These are phyloP conservation scores for Hypoxylon sp. DNA, from an alignment of 2,329 filamentous ascomycete genomes.

Conservation along the genomic window DNA sequence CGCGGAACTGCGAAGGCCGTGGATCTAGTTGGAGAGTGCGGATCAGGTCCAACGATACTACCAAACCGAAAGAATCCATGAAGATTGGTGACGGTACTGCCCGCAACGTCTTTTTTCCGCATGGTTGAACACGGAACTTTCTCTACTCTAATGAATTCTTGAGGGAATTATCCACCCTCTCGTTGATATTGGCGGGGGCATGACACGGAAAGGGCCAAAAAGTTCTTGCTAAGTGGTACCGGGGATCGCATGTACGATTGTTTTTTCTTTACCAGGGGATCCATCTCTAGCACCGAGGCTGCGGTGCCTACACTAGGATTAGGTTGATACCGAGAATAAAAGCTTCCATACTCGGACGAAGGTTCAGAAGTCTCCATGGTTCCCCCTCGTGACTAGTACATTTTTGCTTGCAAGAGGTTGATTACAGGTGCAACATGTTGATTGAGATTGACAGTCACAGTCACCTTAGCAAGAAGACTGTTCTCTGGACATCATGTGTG, in stretches of 20 bases:
- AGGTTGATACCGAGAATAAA: slow-evolving; percentile 50
- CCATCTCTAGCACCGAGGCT: slow-evolving; percentile 44
- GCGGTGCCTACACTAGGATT: slow-evolving; percentile 50
- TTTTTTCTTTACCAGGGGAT: slow-evolving; percentile 50
- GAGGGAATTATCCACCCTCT: slow-evolving; percentile 35
- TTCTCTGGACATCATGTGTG: not conserved
- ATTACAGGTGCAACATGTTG: not conserved
- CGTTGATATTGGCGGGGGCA: slow-evolving; percentile 45
- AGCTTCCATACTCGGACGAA: slow-evolving; percentile 35
- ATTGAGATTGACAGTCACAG: not conserved
- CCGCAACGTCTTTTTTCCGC: slow-evolving; percentile 20
- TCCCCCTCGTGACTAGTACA: not conserved
- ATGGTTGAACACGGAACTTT: slow-evolving; percentile 27
- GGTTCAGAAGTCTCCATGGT: slow-evolving; percentile 8
- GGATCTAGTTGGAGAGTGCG: slow-evolving; percentile 32
- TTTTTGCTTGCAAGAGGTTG: not conserved
- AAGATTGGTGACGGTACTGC: slow-evolving; percentile 28
- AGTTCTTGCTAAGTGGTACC: slow-evolving; percentile 47
- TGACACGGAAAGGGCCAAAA: slow-evolving; percentile 48
- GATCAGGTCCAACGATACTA: slow-evolving; percentile 27
- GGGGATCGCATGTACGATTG: slow-evolving; percentile 51
- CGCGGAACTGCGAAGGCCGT: slow-evolving; percentile 41
- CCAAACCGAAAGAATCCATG: slow-evolving; percentile 9
- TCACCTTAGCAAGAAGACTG: not conserved
- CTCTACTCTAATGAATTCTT: slow-evolving; percentile 47